Base-by-base conservation (phyloP, 345 rosid genomes). In the Mangifera indica region DNA sequence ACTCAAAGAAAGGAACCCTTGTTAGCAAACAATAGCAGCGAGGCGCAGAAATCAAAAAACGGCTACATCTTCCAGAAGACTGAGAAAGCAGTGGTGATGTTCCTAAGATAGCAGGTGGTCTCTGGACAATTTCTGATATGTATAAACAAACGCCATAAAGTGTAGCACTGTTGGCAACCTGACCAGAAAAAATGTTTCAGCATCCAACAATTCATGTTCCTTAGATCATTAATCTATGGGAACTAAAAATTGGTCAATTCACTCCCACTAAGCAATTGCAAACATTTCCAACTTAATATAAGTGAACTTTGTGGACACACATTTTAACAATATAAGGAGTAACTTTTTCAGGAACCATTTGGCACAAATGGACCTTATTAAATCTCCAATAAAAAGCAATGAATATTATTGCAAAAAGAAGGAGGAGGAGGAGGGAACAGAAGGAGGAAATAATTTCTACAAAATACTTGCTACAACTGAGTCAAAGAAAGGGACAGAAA, bases 21-120 rank as follows among this genome's bases (percentile, higher is more conserved):
- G 99, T 90, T 59, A 95, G 83, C 83, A 95, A 52, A 80, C 99
- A 95, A 74, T 95, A 95, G 82, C 99, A 95, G 72, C 99, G 99
- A 80, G 96, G 99, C 7, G 98, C 99, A 77, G 99, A 89, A 79
- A 89, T 90, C 78, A 95, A 78, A 92, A 86, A 89, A 64, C 84
- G 93, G 77, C 87, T 80, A 78, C 84, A 79, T 77, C 84, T 84
- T 78, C 88, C 88, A 71, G 89, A 70, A 66, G 86, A 78, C 65
- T 73, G 76, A 49, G 78, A 75, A 80, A 84, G 78, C 56, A 93
- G 88, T 57, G 93, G 85, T 21, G 85, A 78, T 72, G 77, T 78
- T 72, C 89, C 87, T 75, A 85, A 76, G 37, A 90, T 83, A 78
- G 93, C 89, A 71, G 92, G 99, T 54, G 91, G 92, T 77, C 98